Base-by-base conservation (phyloP, 1,284 basidiomycete species). In the Irpex sp. region DNA sequence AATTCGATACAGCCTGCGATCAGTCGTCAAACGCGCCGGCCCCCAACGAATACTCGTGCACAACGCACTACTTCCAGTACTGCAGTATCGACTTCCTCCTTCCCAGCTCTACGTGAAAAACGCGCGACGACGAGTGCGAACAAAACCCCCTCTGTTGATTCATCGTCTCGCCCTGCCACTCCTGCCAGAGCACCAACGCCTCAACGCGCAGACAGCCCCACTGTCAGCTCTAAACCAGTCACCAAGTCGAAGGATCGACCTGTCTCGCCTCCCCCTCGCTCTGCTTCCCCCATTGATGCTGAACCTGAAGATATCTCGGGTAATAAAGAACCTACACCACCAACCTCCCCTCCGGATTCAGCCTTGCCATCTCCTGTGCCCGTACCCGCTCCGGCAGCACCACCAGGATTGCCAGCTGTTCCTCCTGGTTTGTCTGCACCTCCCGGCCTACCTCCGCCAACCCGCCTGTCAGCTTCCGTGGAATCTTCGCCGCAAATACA, bases 161-260 rank as follows among this genome's bases (percentile, higher is more conserved):
- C 86, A n/a, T 81, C 81, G 0, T 88, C 88, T 26, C 85, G 86
- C n/a, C 86, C 88, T 33, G 72, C 81, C 1, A 89, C 89, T 0
- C 86, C 88, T 50, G 78, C 79, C 17, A 71, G 71, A 51, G 67
- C 33, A 72, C 61, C 77, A 80, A 50, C 78, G 72, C 75, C 13
- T 82, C 83, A n/a, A 80, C 83, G 2, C 4, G 53, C 3, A 36
- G 53, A 26, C 9, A 55, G 53, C 17, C 53, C 21, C 21, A 33
- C 53, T 15, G 73, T 76, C 26, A 76, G 79, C 50, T 70, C 75
- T 39, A 85, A 80, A 68, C 60, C 71, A 46, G 65, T 31, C 31
- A 31, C 75, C 57, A 78, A 76, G 60, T 76, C 70, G 61, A 83
- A 80, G 67, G 81, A 82, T 15, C 31, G 35, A 5, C 63, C 69